Percentiles rank a stretch among this genome's conserved stretches.
Conservation (phyloP, 2,329 filamentous ascomycete genomes). For the Ceratocystis cacaofunesta region DNA sequence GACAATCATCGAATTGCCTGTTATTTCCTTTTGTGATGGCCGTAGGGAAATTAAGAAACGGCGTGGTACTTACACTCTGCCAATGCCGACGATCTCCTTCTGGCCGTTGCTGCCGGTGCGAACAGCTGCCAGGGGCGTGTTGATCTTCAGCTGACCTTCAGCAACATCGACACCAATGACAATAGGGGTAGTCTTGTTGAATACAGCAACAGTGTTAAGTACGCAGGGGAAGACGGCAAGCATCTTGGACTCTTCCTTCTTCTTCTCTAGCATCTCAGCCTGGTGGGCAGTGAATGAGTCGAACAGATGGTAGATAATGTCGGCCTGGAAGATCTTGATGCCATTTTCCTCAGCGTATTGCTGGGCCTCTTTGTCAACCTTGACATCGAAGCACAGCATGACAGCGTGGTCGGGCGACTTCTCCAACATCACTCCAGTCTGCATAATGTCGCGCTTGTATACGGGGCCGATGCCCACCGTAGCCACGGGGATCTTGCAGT, state of each 20-base stretch:
- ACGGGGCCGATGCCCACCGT: conserved; percentile 96
- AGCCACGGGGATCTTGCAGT: conserved; percentile 91
- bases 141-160: conserved; percentile 74
- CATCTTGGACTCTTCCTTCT: conserved; percentile 93
- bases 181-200: conserved; percentile 96
- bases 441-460: conserved; percentile 95
- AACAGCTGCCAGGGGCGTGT: conserved; percentile 79
- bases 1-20: background rate
- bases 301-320: conserved; percentile 98
- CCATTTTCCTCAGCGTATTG: conserved; percentile 84
- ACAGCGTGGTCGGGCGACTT: conserved; percentile 92
- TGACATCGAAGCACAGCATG: conserved; percentile 99
- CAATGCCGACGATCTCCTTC: conserved; percentile 73
- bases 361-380: conserved; percentile 92
- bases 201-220: conserved; percentile 75
- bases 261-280: conserved; percentile 69
- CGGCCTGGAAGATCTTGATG: conserved; percentile 94
- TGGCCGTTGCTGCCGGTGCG: conserved; percentile 66
- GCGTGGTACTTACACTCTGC: conserved; percentile 66
- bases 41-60: background rate
- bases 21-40: background rate
- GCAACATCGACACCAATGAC: conserved; percentile 88
- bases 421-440: conserved; percentile 88
- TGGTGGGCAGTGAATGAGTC: conserved; percentile 95
- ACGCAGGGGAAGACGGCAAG: conserved; percentile 95